Percentiles rank a stretch among this genome's conserved stretches.
Evolutionary conservation across 495 filamentous ascomycete genomes (phyloP).

Genomic region (Amphirosellinia nigrospora): DNA sequence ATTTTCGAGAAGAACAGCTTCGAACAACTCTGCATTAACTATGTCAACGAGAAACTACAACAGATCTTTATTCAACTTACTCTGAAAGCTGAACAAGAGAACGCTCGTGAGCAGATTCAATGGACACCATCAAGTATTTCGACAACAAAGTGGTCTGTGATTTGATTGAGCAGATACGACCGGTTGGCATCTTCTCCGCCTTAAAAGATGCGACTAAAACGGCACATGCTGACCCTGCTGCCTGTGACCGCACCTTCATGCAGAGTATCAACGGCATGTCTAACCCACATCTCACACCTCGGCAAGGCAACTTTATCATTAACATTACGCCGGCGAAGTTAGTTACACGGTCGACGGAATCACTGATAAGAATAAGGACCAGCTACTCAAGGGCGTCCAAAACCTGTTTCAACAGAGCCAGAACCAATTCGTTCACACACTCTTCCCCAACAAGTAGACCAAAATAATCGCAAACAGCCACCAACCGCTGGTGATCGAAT

Average conservation of each 20-base stretch:
- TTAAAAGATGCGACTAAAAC: conserved; percentile 98
- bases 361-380: conserved; percentile 99
- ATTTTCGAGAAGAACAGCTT: conserved; percentile 99
- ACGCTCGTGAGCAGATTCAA: conserved; percentile 92
- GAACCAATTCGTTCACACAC: conserved; percentile 81
- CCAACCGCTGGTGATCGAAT: conserved; percentile 98
- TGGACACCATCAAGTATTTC: conserved; percentile 99
- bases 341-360: conserved; percentile 95
- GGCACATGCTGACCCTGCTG: conserved; percentile 90
- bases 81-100: conserved; percentile 95
- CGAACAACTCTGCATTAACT: conserved; percentile 99
- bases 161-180: conserved; percentile 89
- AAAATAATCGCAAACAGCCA: conserved; percentile 91
- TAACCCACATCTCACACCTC: conserved; percentile 88
- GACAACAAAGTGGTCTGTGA: conserved; percentile 99
- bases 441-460: conserved; percentile 97
- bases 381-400: conserved; percentile 90
- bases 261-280: conserved; percentile 87
- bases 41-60: conserved; percentile 99
- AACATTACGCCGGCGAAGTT: conserved; percentile 99
- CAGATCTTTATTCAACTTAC: conserved; percentile 99
- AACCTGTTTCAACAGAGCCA: conserved; percentile 83
- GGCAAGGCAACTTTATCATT: conserved; percentile 96
- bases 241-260: conserved; percentile 95
- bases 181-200: conserved; percentile 92